Percentiles rank a stretch among this genome's conserved stretches.
Evolutionary conservation across 2,329 filamentous ascomycete genomes (phyloP).

Genomic region (Phaeosphaeria sp.): DNA sequence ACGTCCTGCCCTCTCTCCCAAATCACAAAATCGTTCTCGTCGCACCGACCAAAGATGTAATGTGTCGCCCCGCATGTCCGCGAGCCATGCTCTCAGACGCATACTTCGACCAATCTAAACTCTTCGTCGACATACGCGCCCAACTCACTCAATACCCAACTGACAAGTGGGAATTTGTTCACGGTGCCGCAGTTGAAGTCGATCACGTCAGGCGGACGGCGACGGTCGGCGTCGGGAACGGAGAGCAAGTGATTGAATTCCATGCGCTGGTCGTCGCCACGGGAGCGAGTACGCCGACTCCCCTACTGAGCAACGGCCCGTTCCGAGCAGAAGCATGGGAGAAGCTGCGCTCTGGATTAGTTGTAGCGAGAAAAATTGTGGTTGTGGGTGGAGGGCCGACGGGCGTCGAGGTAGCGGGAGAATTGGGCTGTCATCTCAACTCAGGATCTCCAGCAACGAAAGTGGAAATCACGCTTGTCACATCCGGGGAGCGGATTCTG

Average conservation of each 20-base stretch:
- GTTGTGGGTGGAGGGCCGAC: conserved; percentile 46
- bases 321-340: conserved; percentile 43
- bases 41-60: conserved; percentile 39
- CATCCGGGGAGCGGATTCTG: conserved; percentile 36
- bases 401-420: conserved; percentile 48
- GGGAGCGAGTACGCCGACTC: conserved; percentile 43
- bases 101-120: conserved; percentile 40
- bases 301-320: conserved; percentile 39
- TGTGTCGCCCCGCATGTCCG: conserved; percentile 41
- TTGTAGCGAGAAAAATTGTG: conserved; percentile 40
- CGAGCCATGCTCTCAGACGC: conserved; percentile 45
- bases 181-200: conserved; percentile 39
- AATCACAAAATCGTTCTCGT: conserved; percentile 45
- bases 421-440: conserved; percentile 59
- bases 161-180: conserved; percentile 46
- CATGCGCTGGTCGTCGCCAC: conserved; percentile 48
- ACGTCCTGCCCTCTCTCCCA: conserved; percentile 35
- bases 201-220: conserved; percentile 45
- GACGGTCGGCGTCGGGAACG: conserved; percentile 26
- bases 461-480: conserved; percentile 48
- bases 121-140: conserved; percentile 44
- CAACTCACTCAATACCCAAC: conserved; percentile 43
- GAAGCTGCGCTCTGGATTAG: conserved; percentile 48
- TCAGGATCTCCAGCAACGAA: conserved; percentile 29
- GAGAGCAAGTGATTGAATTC: conserved; percentile 34